Evolutionary conservation across 139 green algal species (phyloP), one percentile per base, ranked within the genome.

Genomic region (Desmodesmus armatus): DNA sequence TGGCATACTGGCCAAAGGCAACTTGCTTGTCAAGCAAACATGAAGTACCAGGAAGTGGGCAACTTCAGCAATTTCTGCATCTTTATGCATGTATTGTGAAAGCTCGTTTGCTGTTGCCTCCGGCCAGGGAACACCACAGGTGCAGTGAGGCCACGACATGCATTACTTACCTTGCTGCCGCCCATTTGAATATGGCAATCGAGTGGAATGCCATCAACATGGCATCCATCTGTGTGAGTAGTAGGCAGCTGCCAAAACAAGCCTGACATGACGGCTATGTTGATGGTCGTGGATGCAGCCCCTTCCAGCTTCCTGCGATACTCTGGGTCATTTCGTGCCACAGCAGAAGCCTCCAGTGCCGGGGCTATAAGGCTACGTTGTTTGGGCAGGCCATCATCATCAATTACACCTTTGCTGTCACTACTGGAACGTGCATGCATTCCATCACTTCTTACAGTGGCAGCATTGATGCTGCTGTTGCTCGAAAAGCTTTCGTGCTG

Each of bases 141-240:
- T 19, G 29, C 17, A 33, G 13, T 29, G 33, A 17, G 13, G 11
- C 17, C 19, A 67, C 58, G 33, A 5, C 58, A 67, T 19, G 23
- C 23, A 29, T 67, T 0, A 67, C 31, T 27, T 1, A 11, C 23
- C 58, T 7, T 29, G 0, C 51, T 27, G 5, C 60, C 3, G 3
- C 21, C 2, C 33, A 27, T 27, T 37, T 39, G 9, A n/a, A 4
- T n/a, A 35, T 51, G 53, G 25, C 73, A 80, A 4, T 66, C 23
- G 15, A 80, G 49, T 2, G 73, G 73, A 43, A 80, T 15, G 29
- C 73, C 73, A 80, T 80, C 47, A 15, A 80, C 29, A 51, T 29
- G 33, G 73, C 73, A 80, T 29, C 31, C 31, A 1, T 33, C 70
- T 27, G 70, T 49, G 0, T 17, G 2, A 2, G 2, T 21, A 25